Conservation (phyloP, 192 early-diverging fungal species). For the Podochytrium sp. region DNA sequence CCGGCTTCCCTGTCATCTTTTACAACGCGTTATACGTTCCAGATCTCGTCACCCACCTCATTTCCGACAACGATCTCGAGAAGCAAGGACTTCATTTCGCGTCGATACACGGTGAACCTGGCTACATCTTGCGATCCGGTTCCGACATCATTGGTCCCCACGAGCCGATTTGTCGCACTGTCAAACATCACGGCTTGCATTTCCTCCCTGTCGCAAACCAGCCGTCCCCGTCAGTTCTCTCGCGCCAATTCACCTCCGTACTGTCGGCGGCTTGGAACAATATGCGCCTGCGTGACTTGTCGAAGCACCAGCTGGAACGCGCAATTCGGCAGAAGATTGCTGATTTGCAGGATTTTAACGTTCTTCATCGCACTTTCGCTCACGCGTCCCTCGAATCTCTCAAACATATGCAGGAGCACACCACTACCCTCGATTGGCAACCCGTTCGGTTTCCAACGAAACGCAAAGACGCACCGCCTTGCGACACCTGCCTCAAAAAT, state of each 20-base stretch:
- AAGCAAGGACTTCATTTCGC: background rate
- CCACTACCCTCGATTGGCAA: no score
- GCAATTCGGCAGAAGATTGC: no score
- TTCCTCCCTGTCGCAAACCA: background rate
- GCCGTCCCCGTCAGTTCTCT: background rate
- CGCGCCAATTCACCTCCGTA: background rate
- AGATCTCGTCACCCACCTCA: background rate
- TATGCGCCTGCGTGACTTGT: background rate
- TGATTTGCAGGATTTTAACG: no score
- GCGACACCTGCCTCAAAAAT: background rate
- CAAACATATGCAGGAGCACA: no score
- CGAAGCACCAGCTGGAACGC: no score
- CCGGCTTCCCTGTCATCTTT: background rate
- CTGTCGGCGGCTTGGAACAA: background rate
- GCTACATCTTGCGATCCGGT: background rate
- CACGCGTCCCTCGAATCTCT: no score
- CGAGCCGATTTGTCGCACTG: background rate
- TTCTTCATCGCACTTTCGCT: no score
- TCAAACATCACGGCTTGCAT: constrained; percentile 1
- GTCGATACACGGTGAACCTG: background rate
- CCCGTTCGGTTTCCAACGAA: no score
- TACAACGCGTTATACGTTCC: background rate
- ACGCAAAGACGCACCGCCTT: no score
- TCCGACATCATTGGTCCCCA: background rate
- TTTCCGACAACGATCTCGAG: constrained; percentile 3